These are phyloP conservation scores for Pseudocercospora fuligena DNA, from an alignment of 2,329 filamentous ascomycete species.

Conservation along the genomic window DNA sequence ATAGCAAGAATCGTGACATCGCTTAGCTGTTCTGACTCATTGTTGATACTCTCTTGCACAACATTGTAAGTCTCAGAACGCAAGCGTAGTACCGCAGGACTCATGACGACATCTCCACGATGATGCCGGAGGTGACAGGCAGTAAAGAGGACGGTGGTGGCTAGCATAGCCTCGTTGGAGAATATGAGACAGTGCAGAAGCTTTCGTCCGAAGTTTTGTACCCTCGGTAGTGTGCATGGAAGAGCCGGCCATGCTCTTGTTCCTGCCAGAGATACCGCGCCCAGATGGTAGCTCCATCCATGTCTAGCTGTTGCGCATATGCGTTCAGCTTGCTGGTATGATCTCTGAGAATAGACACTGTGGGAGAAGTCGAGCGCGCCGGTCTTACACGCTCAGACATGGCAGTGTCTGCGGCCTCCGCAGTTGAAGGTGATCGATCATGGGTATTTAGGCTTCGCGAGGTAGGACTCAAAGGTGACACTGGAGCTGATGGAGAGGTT, in stretches of 20 bases:
- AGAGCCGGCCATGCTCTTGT: conserved; percentile 6
- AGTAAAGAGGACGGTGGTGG: conserved; percentile 12
- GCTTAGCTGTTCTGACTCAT: neutral
- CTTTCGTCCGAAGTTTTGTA: conserved; percentile 5
- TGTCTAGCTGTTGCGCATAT: neutral
- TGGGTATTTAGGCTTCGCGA: too few species aligned
- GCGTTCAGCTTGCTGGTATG: neutral
- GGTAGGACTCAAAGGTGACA: too few species aligned
- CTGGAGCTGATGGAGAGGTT: too few species aligned
- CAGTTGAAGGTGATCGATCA: too few species aligned
- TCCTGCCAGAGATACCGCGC: conserved; percentile 6
- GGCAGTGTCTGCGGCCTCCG: neutral
- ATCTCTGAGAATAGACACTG: neutral
- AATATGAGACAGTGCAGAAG: neutral
- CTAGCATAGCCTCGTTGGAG: conserved; percentile 6
- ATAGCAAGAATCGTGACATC: neutral
- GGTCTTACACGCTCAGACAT: neutral
- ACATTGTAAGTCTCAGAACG: neutral
- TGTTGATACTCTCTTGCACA: neutral
- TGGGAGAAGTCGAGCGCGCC: neutral
- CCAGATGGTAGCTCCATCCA: neutral
- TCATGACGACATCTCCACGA: neutral
- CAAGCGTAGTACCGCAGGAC: neutral
- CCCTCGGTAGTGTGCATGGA: neutral
- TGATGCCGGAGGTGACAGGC: conserved; percentile 1